Evolutionary conservation across 441 rosid genomes (phyloP).

Genomic region (Populus tomentosa): DNA sequence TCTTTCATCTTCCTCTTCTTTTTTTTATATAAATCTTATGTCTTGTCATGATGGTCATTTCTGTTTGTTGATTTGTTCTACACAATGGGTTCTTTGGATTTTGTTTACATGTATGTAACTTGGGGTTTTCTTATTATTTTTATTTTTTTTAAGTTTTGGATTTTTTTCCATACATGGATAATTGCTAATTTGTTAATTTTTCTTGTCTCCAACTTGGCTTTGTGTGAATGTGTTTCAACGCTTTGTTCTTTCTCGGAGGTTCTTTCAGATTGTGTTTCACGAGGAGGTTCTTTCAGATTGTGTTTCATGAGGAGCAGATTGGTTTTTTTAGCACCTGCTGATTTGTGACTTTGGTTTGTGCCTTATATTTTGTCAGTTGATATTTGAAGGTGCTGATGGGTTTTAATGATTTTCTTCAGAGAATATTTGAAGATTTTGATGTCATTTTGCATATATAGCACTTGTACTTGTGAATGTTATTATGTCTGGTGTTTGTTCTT

Average conservation of each 20-base stretch:
- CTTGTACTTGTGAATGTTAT: not conserved
- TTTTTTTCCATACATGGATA: not conserved
- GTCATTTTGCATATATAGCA: not conserved
- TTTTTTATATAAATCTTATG: not conserved
- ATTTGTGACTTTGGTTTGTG: not conserved
- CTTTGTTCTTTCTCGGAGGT: not conserved
- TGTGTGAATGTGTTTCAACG: not conserved
- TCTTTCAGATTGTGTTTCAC: not conserved
- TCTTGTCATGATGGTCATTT: not conserved
- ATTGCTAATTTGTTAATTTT: not conserved
- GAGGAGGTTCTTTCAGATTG: not conserved
- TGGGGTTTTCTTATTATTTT: no score
- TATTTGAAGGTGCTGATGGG: not conserved
- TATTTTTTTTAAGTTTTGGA: not conserved
- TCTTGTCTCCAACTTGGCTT: not conserved
- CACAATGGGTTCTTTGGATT: not conserved
- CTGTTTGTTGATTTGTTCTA: not conserved
- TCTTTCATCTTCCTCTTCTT: not conserved
- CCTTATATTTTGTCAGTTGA: not conserved
- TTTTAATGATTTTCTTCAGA: not conserved
- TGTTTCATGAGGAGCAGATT: not conserved
- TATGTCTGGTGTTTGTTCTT: not conserved
- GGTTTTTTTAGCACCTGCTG: not conserved
- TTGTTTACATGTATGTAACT: not conserved
- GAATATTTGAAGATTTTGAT: not conserved